phyloP scores from a whole-genome alignment of 2,329 filamentous ascomycete genomes.

The Teratosphaeria epicoccoides region DNA sequence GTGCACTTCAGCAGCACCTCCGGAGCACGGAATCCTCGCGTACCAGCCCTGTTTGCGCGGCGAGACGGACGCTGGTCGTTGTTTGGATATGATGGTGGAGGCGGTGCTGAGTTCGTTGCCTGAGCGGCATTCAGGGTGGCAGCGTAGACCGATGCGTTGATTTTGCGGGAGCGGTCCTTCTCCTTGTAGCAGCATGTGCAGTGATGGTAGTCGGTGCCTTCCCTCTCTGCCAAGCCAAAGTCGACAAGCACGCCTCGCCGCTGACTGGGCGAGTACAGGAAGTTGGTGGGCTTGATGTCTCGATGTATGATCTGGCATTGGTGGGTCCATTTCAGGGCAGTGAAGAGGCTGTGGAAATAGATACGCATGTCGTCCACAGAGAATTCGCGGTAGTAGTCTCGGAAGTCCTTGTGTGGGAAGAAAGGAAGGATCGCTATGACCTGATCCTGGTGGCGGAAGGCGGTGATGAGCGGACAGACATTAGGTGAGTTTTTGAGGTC shows the following conservation, averaged over 20 bases:
- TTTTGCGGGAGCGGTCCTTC: conserved; percentile 49
- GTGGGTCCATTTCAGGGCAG: conserved; percentile 74
- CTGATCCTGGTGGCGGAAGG: conserved; percentile 90
- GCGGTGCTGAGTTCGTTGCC: conserved; percentile 19
- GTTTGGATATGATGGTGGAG: conserved; percentile 64
- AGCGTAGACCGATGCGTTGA: conserved; percentile 48
- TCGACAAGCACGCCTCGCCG: conserved; percentile 90
- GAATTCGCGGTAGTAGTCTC: conserved; percentile 88
- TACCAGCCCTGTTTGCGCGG: conserved; percentile 87
- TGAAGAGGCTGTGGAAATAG: conserved; percentile 83
- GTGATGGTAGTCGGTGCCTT: conserved; percentile 61
- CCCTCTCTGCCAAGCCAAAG: conserved; percentile 82
- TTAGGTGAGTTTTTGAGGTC: conserved; percentile 73
- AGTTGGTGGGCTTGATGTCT: conserved; percentile 69
- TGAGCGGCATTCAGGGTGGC: conserved; percentile 35
- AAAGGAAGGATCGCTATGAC: conserved; percentile 91
- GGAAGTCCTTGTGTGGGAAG: conserved; percentile 90
- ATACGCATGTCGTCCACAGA: conserved; percentile 74
- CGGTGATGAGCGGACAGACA: conserved; percentile 91
- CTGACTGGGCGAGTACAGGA: conserved; percentile 75
- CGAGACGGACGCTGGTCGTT: conserved; percentile 78
- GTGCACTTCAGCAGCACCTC: conserved; percentile 97
- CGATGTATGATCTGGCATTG: conserved; percentile 69
- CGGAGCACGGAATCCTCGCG: conserved; percentile 87
- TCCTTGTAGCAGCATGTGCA: conserved; percentile 68